phyloP scores from a whole-genome alignment of 2,329 filamentous ascomycete species.

The Xylaria sp. region DNA sequence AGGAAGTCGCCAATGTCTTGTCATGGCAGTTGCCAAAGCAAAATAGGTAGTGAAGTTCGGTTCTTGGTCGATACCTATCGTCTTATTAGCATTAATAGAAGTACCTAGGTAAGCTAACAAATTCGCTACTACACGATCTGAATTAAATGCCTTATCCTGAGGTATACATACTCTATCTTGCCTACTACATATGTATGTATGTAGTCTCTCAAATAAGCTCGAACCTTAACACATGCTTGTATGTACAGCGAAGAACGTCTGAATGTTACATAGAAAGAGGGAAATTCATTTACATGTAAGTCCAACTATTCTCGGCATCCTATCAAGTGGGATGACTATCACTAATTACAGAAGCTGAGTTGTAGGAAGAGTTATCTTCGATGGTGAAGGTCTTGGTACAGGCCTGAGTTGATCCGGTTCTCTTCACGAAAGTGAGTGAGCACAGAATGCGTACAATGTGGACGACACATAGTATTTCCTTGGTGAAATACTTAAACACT shows the following conservation, averaged over 20 bases:
- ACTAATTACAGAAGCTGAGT: not conserved
- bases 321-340: not conserved
- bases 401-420: not conserved
- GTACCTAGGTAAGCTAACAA: not conserved
- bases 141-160: too few relatives aligned
- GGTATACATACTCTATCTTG: too few relatives aligned
- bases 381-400: not conserved
- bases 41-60: not conserved
- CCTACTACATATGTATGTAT: too few relatives aligned
- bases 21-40: slow-evolving; percentile 16
- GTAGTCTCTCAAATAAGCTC: too few relatives aligned
- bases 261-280: not conserved
- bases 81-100: not conserved
- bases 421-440: not conserved
- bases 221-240: too few relatives aligned
- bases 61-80: not conserved
- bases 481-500: not conserved
- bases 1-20: not conserved
- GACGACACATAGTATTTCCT: not conserved
- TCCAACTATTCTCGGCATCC: not conserved
- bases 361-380: not conserved
- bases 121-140: too few relatives aligned
- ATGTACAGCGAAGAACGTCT: not conserved
- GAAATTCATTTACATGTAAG: not conserved
- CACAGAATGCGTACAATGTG: not conserved